Evolutionary conservation across 441 rosid genomes (phyloP).

Genomic region (Omphalea diandra): DNA sequence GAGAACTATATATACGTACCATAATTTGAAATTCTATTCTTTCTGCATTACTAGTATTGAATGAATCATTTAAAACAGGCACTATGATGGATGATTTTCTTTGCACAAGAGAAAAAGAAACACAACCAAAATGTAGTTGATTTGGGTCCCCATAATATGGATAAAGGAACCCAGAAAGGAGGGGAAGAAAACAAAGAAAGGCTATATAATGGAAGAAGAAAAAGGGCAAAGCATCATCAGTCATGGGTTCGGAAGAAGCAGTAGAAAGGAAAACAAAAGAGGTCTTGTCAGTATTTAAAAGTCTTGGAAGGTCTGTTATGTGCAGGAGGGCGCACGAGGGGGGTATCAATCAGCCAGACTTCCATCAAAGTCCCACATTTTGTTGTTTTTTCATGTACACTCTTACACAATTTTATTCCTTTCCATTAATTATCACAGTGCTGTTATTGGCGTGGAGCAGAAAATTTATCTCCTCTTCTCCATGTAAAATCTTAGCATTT

Average conservation of each 20-base stretch:
- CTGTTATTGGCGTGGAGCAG: not conserved
- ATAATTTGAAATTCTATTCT: too few species aligned
- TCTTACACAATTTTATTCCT: not conserved
- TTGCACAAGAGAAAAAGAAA: too few species aligned
- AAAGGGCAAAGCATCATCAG: not conserved
- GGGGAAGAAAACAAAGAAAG: not conserved
- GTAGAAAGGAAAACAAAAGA: not conserved
- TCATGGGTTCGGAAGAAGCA: not conserved
- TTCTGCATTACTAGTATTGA: too few species aligned
- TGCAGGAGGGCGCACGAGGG: constrained; percentile 29
- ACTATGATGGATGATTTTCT: too few species aligned
- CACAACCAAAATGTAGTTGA: too few species aligned
- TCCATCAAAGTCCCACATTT: too few species aligned
- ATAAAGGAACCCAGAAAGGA: not conserved
- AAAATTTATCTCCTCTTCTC: constrained; percentile 18
- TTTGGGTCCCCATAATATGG: not conserved
- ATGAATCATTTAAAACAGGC: too few species aligned
- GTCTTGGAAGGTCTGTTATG: not conserved
- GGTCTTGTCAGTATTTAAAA: not conserved
- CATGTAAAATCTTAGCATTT: not conserved
- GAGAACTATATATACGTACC: too few species aligned
- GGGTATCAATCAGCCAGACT: not conserved
- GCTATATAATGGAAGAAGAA: not conserved
- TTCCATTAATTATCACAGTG: not conserved
- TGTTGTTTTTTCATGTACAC: constrained; percentile 20